Base-by-base conservation (phyloP, 305 asterid genomes). In the Fraxinus latifolia region DNA sequence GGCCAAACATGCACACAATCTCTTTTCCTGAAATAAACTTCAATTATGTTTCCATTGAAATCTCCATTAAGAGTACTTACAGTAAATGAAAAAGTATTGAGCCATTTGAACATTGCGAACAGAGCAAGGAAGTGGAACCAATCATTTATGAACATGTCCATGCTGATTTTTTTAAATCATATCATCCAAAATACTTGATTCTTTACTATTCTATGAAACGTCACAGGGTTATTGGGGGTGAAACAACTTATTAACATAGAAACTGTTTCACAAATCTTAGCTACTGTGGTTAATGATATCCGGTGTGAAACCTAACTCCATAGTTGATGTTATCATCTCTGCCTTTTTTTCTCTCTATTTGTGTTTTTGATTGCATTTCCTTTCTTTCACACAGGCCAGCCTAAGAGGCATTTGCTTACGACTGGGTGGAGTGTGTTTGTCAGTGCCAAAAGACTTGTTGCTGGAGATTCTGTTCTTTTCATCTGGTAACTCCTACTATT, bases 351-450 rank as follows among this genome's bases (percentile, higher is more conserved):
- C 68, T 60, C 32, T 23, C 71, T 8, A 9, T 60, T 78, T 77
- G 31, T 79, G 73, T 55, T 36, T 71, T 80, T 82, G 6, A 0
- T 25, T 77, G 74, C 32, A 44, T 12, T 73, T 23, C 21, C 33
- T 8, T 9, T 74, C 58, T 77, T 53, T 81, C 82, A 67, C 83
- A 85, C 94, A 95, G 99, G 99, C 79, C 99, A 95, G 90, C 99
- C 99, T 68, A 95, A 94, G 90, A 90, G 98, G 79, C 99, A 95
- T 84, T 92, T 95, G 91, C 97, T 95, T 81, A 93, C 99, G 34
- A 93, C 98, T 78, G 99, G 99, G 71, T 95, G 99, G 99, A 95
- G 98, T 82, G 97, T 95, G 74, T 95, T 95, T 87, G 99, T 95
- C 87, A 95, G 98, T 81, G 95, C 99, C 86, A 95, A 93, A 85